These are phyloP conservation scores for Hanseniaspora thailandica DNA, from an alignment of 805 yeast genomes.

Conservation along the genomic window DNA sequence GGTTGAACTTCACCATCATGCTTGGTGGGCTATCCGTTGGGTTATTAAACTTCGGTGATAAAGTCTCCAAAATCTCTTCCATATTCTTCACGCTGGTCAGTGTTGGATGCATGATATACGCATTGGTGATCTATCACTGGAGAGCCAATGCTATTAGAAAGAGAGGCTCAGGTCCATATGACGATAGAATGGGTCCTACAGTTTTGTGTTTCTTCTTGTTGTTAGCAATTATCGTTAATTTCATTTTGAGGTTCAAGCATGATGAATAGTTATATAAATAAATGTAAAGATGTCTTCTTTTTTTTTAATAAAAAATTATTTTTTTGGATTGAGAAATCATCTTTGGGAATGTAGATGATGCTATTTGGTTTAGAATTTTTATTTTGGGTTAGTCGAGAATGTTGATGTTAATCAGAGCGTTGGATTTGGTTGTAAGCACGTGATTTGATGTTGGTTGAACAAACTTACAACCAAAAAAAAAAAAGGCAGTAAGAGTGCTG, in stretches of 20 bases:
- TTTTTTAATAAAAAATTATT: no score
- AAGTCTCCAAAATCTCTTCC: conserved; percentile 83
- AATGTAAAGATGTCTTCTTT: not conserved
- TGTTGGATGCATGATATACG: conserved; percentile 95
- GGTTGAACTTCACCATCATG: conserved; percentile 98
- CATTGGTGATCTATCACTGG: conserved; percentile 95
- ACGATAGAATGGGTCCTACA: conserved; percentile 97
- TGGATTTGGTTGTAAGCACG: no score
- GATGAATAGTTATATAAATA: conserved; percentile 11
- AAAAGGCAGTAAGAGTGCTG: no score
- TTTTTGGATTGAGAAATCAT: no score
- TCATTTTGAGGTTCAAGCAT: conserved; percentile 51
- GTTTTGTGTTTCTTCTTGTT: conserved; percentile 87
- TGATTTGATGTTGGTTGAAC: no score
- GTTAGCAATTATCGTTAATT: conserved; percentile 88
- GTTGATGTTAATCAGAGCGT: no score
- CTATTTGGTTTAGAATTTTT: no score
- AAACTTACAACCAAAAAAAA: no score
- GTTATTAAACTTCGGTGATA: conserved; percentile 88
- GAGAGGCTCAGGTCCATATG: conserved; percentile 98
- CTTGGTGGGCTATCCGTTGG: conserved; percentile 96
- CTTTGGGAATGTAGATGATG: no score
- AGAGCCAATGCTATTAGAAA: conserved; percentile 97
- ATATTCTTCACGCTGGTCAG: conserved; percentile 90
- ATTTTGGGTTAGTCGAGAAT: no score